These are phyloP conservation scores for Phellinidium pouzarii DNA, from an alignment of 1,284 basidiomycete genomes.

Conservation along the genomic window DNA sequence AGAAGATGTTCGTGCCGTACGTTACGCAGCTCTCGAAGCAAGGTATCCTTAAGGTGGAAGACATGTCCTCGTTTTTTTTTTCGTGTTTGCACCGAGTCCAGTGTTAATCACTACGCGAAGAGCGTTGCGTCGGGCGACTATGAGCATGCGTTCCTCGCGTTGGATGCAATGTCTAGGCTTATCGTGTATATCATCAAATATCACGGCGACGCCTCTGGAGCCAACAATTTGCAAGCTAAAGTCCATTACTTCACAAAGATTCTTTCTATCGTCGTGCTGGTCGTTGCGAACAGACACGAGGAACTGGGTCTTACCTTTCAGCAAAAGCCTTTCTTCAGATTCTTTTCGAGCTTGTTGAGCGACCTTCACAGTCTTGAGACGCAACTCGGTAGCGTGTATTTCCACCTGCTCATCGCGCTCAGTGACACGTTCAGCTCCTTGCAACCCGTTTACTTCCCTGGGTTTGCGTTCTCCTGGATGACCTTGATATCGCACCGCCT, in stretches of 20 bases:
- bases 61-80: constrained; percentile 97
- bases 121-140: constrained; percentile 74
- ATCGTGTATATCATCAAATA: constrained; percentile 99
- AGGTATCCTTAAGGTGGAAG: constrained; percentile 94
- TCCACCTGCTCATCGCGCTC: constrained; percentile 84
- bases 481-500: constrained; percentile 91
- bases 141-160: constrained; percentile 79
- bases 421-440: constrained; percentile 95
- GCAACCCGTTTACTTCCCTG: constrained; percentile 95
- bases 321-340: constrained; percentile 97
- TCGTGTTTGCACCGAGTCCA: constrained; percentile 94
- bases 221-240: constrained; percentile 90
- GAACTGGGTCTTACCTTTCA: constrained; percentile 89
- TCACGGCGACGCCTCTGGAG: constrained; percentile 85
- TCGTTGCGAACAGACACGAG: constrained; percentile 92
- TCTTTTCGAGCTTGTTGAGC: constrained; percentile 95
- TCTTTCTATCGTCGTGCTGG: constrained; percentile 93
- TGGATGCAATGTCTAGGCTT: constrained; percentile 93
- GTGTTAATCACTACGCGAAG: constrained; percentile 89
- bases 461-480: constrained; percentile 98
- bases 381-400: constrained; percentile 81
- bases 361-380: constrained; percentile 84
- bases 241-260: constrained; percentile 98
- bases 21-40: constrained; percentile 95
- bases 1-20: constrained; percentile 96